A percentile compares a stretch with the other conserved stretches of the same genome.
phyloP scores from a whole-genome alignment of 2,329 filamentous ascomycete species.

The Aurifilum marmelostoma region DNA sequence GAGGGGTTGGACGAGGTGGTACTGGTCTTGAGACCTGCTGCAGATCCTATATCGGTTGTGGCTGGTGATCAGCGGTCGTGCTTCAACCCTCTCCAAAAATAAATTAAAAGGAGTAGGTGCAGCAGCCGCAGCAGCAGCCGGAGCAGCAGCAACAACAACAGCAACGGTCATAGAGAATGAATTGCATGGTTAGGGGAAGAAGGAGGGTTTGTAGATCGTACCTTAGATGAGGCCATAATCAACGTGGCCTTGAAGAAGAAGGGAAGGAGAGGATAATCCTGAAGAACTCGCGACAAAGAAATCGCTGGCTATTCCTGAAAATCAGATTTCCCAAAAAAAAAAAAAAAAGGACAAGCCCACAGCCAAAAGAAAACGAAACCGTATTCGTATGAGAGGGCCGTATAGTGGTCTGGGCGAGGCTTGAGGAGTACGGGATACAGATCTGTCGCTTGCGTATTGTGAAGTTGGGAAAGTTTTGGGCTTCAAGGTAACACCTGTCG shows the following conservation, averaged over 20 bases:
- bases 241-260: too few relatives aligned
- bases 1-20: constrained; percentile 59
- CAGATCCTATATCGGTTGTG: constrained; percentile 56
- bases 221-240: constrained; percentile 67
- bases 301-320: constrained; percentile 12
- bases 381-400: background rate
- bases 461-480: background rate
- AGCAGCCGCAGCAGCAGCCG: too few relatives aligned
- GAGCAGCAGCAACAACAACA: constrained; percentile 27
- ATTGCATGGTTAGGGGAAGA: constrained; percentile 19
- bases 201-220: constrained; percentile 40
- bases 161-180: constrained; percentile 32
- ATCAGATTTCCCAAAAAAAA: constrained; percentile 12
- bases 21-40: constrained; percentile 69
- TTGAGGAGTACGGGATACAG: background rate
- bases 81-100: constrained; percentile 33
- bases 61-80: constrained; percentile 44
- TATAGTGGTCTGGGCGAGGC: constrained; percentile 11
- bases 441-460: background rate
- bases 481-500: constrained; percentile 3
- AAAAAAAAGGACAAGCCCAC: background rate
- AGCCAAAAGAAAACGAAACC: constrained; percentile 29
- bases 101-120: constrained; percentile 32
- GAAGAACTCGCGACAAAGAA: constrained; percentile 35
- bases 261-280: constrained; percentile 19